These are phyloP conservation scores for Trichoderma guizhouense DNA, from an alignment of 2,329 filamentous ascomycete species.

Conservation along the genomic window DNA sequence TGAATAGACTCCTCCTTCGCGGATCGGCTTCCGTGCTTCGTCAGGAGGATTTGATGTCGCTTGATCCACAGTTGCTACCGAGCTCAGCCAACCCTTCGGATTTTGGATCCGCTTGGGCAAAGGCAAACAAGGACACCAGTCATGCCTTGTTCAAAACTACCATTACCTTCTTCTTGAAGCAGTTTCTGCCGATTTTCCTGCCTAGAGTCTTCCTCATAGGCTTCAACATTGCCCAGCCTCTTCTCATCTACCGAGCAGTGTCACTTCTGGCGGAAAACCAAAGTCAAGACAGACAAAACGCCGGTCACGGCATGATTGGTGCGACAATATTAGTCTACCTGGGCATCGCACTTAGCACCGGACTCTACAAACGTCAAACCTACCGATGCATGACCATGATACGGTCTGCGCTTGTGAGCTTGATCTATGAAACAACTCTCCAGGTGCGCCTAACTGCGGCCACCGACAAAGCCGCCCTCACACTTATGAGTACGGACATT, in stretches of 20 bases:
- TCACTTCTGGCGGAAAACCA: slow-evolving; percentile 24
- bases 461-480: slow-evolving; percentile 36
- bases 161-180: too few species aligned
- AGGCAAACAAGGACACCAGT: background rate
- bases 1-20: slow-evolving; percentile 29
- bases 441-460: slow-evolving; percentile 26
- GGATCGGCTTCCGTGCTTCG: slow-evolving; percentile 27
- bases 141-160: background rate
- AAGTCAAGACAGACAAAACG: slow-evolving; percentile 26
- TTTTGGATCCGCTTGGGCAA: background rate
- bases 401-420: slow-evolving; percentile 36
- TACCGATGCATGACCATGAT: slow-evolving; percentile 35
- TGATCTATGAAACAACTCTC: slow-evolving; percentile 48
- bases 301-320: slow-evolving; percentile 38
- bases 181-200: background rate
- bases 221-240: slow-evolving; percentile 37
- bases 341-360: slow-evolving; percentile 35
- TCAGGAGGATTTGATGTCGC: slow-evolving; percentile 19
- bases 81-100: too few species aligned
- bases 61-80: background rate
- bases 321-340: slow-evolving; percentile 38
- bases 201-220: background rate
- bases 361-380: slow-evolving; percentile 21
- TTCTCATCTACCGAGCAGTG: slow-evolving; percentile 36
- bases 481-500: slow-evolving; percentile 45